Base-by-base conservation (phyloP, 2,329 filamentous ascomycete genomes). In the Huntiella bhutanensis region DNA sequence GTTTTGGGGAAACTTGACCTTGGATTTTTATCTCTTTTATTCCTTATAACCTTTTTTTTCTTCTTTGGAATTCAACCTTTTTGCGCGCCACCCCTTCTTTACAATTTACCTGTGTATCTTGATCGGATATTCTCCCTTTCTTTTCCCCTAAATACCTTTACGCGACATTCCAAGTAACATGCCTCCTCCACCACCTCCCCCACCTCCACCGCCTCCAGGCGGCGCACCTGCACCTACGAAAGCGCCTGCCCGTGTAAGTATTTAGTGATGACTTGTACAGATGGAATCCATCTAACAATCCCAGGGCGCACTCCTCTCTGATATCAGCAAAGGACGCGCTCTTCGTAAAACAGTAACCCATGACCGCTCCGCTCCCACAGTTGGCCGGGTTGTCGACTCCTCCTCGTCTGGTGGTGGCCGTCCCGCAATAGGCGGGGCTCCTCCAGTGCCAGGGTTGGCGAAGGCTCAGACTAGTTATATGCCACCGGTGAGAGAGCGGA, bases 341-440 rank as follows among this genome's bases (percentile, higher is more conserved):
- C 69, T 96, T 49, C 94, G 82, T 63, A 95, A 94, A 62, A 70
- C 84, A 32, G 79, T 85, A 47, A 83, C 87, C 54, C 95, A 96
- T 63, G 88, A 96, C 61, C 79, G 88, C 61, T 95, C 87, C 16
- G 84, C 84, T 5, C 88, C 88, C 1, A 55, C 72, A 43, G 60
- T 95, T 48, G 71, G 62, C 50, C 75, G 71, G 47, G 36, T 45
- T 6, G 48, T 47, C 17, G 45, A 46, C 4, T 56, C 67, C 4
- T 56, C 67, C 43, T 67, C 69, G 45, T 68, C 67, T 43, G 66
- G 70, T 43, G 67, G 68, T 2, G 53, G 4, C 48, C 71, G 69
- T 32, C 76, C 71, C 46, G 71, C 79, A 10, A 64, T 82, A 48
- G 80, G 76, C 53, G 80, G 82, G 52, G 87, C 86, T 42, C 87